phyloP scores from a whole-genome alignment of 2,329 filamentous ascomycete genomes.

The Moelleriella libera region DNA sequence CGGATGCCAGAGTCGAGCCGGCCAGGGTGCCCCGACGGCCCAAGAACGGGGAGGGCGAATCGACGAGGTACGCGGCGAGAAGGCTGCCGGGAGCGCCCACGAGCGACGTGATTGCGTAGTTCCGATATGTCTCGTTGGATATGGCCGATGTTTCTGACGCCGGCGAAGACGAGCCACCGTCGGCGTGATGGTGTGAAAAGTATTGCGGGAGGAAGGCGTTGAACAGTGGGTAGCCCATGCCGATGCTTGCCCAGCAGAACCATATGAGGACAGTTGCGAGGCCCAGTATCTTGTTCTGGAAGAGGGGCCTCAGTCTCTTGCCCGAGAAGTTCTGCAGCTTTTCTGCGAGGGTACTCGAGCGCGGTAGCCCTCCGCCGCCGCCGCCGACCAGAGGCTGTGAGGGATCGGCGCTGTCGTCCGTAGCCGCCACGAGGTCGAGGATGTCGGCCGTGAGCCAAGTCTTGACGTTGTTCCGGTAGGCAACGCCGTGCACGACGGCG shows the following conservation, averaged over 20 bases:
- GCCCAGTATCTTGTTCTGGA: constrained; percentile 37
- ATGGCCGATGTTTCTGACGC: constrained; percentile 20
- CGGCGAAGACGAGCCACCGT: constrained; percentile 6
- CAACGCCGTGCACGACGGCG: constrained; percentile 65
- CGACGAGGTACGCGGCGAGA: constrained; percentile 58
- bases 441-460: constrained; percentile 68
- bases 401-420: constrained; percentile 19
- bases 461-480: constrained; percentile 52
- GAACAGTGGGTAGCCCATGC: constrained; percentile 79
- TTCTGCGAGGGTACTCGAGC: constrained; percentile 32
- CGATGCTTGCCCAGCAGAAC: constrained; percentile 73
- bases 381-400: constrained; percentile 2
- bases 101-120: constrained; percentile 69
- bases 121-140: constrained; percentile 50
- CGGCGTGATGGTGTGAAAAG: constrained; percentile 41
- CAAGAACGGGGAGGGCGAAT: constrained; percentile 44
- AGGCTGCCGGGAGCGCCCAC: constrained; percentile 66
- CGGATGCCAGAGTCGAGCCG: constrained; percentile 50
- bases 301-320: constrained; percentile 53
- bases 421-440: constrained; percentile 38
- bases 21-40: constrained; percentile 64
- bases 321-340: constrained; percentile 53
- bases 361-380: constrained; percentile 4
- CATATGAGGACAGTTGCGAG: constrained; percentile 45
- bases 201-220: constrained; percentile 87